phyloP scores from a whole-genome alignment of 768 basidiomycete genomes.

The Auricularia cornea region DNA sequence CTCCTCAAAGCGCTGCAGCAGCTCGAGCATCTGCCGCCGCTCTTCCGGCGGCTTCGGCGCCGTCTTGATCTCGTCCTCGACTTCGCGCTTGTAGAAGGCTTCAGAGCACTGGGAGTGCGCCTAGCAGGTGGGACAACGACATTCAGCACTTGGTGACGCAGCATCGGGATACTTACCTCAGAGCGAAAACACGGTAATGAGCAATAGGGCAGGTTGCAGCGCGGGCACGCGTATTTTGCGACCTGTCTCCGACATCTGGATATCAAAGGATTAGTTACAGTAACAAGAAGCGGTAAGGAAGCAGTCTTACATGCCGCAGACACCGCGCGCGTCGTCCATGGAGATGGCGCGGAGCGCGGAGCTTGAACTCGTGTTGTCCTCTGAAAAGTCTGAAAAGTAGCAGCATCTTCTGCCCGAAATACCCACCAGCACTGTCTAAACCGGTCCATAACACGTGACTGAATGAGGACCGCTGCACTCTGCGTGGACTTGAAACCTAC shows the following conservation, averaged over 20 bases:
- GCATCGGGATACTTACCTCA: slow-evolving; percentile 34
- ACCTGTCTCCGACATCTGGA: slow-evolving; percentile 71
- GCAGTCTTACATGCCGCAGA: too few relatives aligned
- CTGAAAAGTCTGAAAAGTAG: too few relatives aligned
- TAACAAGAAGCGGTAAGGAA: too few relatives aligned
- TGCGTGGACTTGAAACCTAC: too few relatives aligned
- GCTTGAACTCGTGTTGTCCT: too few relatives aligned
- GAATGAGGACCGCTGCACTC: too few relatives aligned
- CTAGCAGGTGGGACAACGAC: slow-evolving; percentile 26
- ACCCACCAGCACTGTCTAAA: too few relatives aligned
- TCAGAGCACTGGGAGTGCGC: slow-evolving; percentile 71
- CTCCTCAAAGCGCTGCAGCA: slow-evolving; percentile 68
- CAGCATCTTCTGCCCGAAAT: too few relatives aligned
- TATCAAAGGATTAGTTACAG: too few relatives aligned
- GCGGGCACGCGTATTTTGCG: slow-evolving; percentile 73
- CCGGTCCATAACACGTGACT: too few relatives aligned
- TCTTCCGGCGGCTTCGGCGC: slow-evolving; percentile 50
- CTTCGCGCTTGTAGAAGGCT: slow-evolving; percentile 67
- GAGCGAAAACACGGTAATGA: slow-evolving; percentile 73
- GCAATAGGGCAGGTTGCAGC: slow-evolving; percentile 76
- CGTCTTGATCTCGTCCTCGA: slow-evolving; percentile 53
- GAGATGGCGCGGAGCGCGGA: too few relatives aligned
- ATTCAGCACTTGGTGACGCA: slow-evolving; percentile 5
- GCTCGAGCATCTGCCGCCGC: slow-evolving; percentile 53
- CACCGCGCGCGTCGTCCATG: too few relatives aligned